Evolutionary conservation across 2,329 filamentous ascomycete species (phyloP).

Genomic region (Chrysosporium keratinophilum): DNA sequence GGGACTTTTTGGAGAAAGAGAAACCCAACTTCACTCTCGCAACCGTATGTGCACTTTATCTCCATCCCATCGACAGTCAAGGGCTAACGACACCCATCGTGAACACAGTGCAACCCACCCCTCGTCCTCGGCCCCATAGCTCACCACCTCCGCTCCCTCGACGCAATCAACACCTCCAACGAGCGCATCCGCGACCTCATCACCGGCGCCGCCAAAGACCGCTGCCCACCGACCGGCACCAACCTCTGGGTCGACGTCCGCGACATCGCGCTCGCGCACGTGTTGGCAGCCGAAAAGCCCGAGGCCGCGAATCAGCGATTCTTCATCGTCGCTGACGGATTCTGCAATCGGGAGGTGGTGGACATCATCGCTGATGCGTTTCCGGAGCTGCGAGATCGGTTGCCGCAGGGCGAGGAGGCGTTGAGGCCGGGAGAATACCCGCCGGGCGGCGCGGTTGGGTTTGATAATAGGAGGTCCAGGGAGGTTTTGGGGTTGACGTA

Average conservation of each 20-base stretch:
- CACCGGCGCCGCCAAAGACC: slow-evolving; percentile 48
- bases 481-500: slow-evolving; percentile 36
- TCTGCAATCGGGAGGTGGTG: slow-evolving; percentile 35
- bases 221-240: slow-evolving; percentile 48
- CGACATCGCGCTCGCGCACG: slow-evolving; percentile 41
- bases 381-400: slow-evolving; percentile 33
- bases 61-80: background rate
- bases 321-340: slow-evolving; percentile 35
- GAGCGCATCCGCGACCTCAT: slow-evolving; percentile 54
- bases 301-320: slow-evolving; percentile 40
- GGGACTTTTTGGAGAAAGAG: slow-evolving; percentile 51
- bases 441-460: slow-evolving; percentile 22
- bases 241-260: slow-evolving; percentile 49
- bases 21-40: slow-evolving; percentile 50
- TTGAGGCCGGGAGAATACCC: slow-evolving; percentile 22
- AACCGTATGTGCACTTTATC: slow-evolving; percentile 36
- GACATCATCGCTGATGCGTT: slow-evolving; percentile 35
- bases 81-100: background rate
- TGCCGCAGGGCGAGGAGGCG: slow-evolving; percentile 31
- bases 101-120: slow-evolving; percentile 41
- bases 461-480: slow-evolving; percentile 34
- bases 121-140: slow-evolving; percentile 55
- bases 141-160: slow-evolving; percentile 52
- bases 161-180: slow-evolving; percentile 64
- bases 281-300: slow-evolving; percentile 37